Evolutionary conservation across 73 alveolate genomes (phyloP).

Genomic region (Blepharisma stoltei): DNA sequence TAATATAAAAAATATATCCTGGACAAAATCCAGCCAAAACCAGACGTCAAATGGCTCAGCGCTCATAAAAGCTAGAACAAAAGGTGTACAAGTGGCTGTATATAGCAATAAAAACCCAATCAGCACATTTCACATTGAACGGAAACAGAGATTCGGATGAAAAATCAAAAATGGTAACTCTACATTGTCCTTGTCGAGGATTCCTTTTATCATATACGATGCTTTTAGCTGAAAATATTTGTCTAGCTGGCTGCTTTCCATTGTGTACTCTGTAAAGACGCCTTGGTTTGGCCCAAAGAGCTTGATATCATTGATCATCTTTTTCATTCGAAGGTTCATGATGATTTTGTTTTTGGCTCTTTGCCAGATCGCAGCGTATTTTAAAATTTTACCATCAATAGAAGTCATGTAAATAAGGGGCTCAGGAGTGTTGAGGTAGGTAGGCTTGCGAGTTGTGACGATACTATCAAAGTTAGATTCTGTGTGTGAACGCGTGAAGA

Average conservation of each 20-base stretch:
- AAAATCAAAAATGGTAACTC: background rate
- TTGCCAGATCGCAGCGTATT: slow-evolving; percentile 8
- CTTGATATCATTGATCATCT: slow-evolving; percentile 12
- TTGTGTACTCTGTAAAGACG: background rate
- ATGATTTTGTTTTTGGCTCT: background rate
- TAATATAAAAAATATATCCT: slow-evolving; percentile 40
- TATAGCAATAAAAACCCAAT: slow-evolving; percentile 45
- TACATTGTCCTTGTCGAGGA: background rate
- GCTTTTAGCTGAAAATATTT: background rate
- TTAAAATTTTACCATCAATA: no score
- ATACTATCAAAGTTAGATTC: no score
- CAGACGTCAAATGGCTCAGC: slow-evolving; percentile 20
- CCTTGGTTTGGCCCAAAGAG: background rate
- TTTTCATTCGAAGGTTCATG: slow-evolving; percentile 12
- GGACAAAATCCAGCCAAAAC: slow-evolving; percentile 36
- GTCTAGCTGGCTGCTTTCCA: background rate
- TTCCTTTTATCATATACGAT: background rate
- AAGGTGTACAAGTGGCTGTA: slow-evolving; percentile 63
- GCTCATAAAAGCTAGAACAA: slow-evolving; percentile 42
- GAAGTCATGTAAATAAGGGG: no score
- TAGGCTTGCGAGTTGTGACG: no score
- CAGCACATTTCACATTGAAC: slow-evolving; percentile 41
- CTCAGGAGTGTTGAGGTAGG: no score
- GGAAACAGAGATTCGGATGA: slow-evolving; percentile 3
- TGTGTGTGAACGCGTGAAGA: no score